Evolutionary conservation across 2,329 filamentous ascomycete species (phyloP).

Genomic region (Alternaria consortialis): DNA sequence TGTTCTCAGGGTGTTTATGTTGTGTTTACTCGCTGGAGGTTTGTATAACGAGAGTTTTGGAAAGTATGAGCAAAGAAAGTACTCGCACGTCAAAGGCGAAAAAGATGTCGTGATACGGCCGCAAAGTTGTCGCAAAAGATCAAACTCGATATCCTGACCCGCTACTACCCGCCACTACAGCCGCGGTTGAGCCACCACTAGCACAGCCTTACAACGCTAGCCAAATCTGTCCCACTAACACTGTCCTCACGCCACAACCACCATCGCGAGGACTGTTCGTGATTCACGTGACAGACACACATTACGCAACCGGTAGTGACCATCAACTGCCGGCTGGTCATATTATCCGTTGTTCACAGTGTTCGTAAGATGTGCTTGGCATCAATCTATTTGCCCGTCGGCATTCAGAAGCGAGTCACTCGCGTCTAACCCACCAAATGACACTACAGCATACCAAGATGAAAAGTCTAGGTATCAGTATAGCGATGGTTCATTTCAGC

Average conservation of each 20-base stretch:
- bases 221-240: neutral
- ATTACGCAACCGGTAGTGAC: conserved; percentile 9
- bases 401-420: neutral
- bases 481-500: neutral
- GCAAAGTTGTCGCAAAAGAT: conserved; percentile 23
- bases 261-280: neutral
- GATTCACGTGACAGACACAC: neutral
- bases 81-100: conserved; percentile 9
- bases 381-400: conserved; percentile 1
- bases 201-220: conserved; percentile 14
- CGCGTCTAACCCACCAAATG: neutral
- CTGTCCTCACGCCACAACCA: neutral
- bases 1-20: neutral
- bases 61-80: conserved; percentile 3
- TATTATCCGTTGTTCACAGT: neutral
- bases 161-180: conserved; percentile 26
- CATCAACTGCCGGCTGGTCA: conserved; percentile 4
- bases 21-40: neutral
- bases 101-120: conserved; percentile 2
- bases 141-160: conserved; percentile 21
- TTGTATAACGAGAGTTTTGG: neutral
- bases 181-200: conserved; percentile 16
- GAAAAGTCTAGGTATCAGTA: neutral
- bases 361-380: neutral
- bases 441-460: neutral